These are phyloP conservation scores for Magnusiomyces tetraspermus DNA, from an alignment of 1,139 yeast species.

Conservation along the genomic window DNA sequence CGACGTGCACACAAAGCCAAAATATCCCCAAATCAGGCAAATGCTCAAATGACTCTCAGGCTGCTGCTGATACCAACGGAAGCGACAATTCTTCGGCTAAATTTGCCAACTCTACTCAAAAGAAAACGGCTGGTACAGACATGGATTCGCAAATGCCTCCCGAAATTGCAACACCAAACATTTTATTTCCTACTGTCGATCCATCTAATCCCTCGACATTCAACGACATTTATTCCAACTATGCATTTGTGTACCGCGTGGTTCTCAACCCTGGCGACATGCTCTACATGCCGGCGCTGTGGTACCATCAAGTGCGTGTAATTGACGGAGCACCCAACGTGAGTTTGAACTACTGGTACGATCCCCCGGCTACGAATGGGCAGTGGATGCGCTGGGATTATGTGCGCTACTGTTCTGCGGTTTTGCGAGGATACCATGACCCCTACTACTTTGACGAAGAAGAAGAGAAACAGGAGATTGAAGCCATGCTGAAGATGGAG, in stretches of 20 bases:
- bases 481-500: conserved; percentile 1
- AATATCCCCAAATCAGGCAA: background rate
- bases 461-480: conserved; percentile 5
- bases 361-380: conserved; percentile 23
- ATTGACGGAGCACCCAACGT: conserved; percentile 25
- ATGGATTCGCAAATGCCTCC: background rate
- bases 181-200: conserved; percentile 31
- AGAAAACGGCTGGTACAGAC: background rate
- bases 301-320: conserved; percentile 35
- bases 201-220: conserved; percentile 22
- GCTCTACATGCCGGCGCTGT: conserved; percentile 34
- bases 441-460: conserved; percentile 21
- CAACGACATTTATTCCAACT: conserved; percentile 16
- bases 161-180: conserved; percentile 9
- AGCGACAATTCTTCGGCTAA: background rate
- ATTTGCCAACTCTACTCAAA: background rate
- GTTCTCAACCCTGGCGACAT: conserved; percentile 32
- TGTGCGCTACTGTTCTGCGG: conserved; percentile 22
- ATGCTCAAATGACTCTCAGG: background rate
- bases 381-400: conserved; percentile 31
- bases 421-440: conserved; percentile 25
- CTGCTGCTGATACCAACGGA: background rate
- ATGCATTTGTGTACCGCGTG: conserved; percentile 26
- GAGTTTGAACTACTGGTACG: conserved; percentile 35
- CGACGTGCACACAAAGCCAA: background rate